Base-by-base conservation (phyloP, 108 stramenopile species). In the Cylindrotheca fusiformis region DNA sequence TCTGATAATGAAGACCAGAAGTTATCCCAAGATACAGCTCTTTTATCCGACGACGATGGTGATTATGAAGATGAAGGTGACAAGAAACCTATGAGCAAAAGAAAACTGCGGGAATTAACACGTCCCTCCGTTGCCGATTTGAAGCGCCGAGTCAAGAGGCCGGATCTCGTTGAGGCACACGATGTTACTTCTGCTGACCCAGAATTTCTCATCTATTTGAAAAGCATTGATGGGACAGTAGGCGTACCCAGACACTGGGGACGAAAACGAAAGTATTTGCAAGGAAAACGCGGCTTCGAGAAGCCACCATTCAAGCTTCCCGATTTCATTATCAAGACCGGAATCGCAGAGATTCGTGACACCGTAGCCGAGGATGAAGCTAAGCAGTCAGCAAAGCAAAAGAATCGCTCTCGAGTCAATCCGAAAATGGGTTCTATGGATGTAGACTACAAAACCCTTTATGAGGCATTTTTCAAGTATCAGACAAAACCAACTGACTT, bases 381-480 rank as follows among this genome's bases (percentile, higher is more conserved):
- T 6, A 79, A 88, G 28, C 77, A 66, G 78, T 77, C 71, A 10
- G 78, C 81, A 26, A 97, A 97, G 65, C 95, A 96, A 73, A 88
- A 84, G 76, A 93, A 92, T 74, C 81, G 99, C 25, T 61, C 75
- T 22, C 77, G 96, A 29, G 93, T 98, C 19, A 80, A 89, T 31
- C 97, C 97, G 31, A 94, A 93, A 65, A 80, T 78, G 69, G 97
- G 95, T 18, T 80, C 86, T 24, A 91, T 98, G 58, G 99, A 98
- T 76, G 95, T 99, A 5, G 99, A 99, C 65, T 98, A 97, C 65
- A 87, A 95, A 47, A 88, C 93, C 5, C 76, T 99, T 10, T 88
- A 98, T 58, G 97, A 98, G 54, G 99, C 99, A 19, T 99, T 98
- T 75, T 98, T 98, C 88, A 88, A 94, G 64, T 83, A 95, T 69